Percentiles rank a stretch among this genome's conserved stretches.
Evolutionary conservation across 2,329 filamentous ascomycete species (phyloP).

Genomic region (Penicillium sp.): DNA sequence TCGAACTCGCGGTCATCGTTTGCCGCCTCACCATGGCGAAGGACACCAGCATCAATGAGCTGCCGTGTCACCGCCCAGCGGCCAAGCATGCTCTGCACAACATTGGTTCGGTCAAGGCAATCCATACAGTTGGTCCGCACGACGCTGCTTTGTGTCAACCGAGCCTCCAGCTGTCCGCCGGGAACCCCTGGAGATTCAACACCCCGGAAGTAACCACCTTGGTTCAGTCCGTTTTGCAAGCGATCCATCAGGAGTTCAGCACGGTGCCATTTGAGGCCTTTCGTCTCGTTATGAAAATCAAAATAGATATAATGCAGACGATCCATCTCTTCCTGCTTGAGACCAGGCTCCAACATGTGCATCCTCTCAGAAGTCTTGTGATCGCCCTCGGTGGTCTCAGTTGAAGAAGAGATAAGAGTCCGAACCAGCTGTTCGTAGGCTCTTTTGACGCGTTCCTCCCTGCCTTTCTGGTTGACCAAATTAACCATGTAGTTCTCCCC

Average conservation of each 20-base stretch:
- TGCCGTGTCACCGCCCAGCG: conserved; percentile 85
- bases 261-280: conserved; percentile 88
- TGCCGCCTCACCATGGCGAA: conserved; percentile 71
- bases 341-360: conserved; percentile 64
- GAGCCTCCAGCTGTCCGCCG: conserved; percentile 70
- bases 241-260: conserved; percentile 81
- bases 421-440: conserved; percentile 90
- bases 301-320: conserved; percentile 95
- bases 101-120: conserved; percentile 94
- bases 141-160: conserved; percentile 77
- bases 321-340: conserved; percentile 64
- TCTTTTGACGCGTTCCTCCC: conserved; percentile 82
- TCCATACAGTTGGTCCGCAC: conserved; percentile 99
- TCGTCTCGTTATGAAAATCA: conserved; percentile 97
- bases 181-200: conserved; percentile 72
- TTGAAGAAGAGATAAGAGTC: conserved; percentile 64
- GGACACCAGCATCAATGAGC: conserved; percentile 75
- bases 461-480: conserved; percentile 90
- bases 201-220: conserved; percentile 88
- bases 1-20: conserved; percentile 79
- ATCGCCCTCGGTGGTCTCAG: conserved; percentile 63
- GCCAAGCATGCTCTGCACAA: conserved; percentile 95
- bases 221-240: conserved; percentile 67
- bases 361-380: conserved; percentile 71
- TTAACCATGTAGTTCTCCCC: conserved; percentile 98